Percentiles rank a stretch among this genome's conserved stretches.
Evolutionary conservation across 2,329 filamentous ascomycete species (phyloP).

Genomic region (Sporothrix euskadiensis): DNA sequence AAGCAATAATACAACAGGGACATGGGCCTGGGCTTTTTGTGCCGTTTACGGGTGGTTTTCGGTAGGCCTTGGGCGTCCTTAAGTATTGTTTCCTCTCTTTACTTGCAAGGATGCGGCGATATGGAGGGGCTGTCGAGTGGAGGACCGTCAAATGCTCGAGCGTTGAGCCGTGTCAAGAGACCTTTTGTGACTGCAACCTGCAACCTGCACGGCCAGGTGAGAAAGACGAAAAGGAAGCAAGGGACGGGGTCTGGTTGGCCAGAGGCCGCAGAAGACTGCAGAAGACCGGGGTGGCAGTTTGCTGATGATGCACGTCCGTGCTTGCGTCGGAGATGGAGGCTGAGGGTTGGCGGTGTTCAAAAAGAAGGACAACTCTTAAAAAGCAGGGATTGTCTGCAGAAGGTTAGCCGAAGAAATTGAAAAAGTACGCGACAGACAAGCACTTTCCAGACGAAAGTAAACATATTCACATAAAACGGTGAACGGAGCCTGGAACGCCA

Average conservation of each 20-base stretch:
- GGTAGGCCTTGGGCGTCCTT: neutral
- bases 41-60: neutral
- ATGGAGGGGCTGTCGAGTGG: neutral
- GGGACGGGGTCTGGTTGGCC: constrained; percentile 10
- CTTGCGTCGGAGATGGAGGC: neutral
- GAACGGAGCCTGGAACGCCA: neutral
- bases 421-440: neutral
- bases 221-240: neutral
- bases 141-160: neutral
- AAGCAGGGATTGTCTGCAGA: constrained; percentile 10
- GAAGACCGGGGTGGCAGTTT: neutral
- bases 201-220: neutral
- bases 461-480: neutral
- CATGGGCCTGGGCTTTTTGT: neutral
- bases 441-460: neutral
- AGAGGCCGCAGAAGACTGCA: neutral
- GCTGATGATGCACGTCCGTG: constrained; percentile 1
- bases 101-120: constrained; percentile 12
- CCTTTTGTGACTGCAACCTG: neutral
- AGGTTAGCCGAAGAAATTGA: neutral
- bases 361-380: neutral
- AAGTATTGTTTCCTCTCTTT: neutral
- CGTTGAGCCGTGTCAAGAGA: neutral
- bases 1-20: constrained; percentile 25
- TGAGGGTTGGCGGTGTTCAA: neutral